A percentile compares a stretch with the other conserved stretches of the same genome.
Evolutionary conservation across 257 asterid species (phyloP).

Genomic region (Solanum rostratum): DNA sequence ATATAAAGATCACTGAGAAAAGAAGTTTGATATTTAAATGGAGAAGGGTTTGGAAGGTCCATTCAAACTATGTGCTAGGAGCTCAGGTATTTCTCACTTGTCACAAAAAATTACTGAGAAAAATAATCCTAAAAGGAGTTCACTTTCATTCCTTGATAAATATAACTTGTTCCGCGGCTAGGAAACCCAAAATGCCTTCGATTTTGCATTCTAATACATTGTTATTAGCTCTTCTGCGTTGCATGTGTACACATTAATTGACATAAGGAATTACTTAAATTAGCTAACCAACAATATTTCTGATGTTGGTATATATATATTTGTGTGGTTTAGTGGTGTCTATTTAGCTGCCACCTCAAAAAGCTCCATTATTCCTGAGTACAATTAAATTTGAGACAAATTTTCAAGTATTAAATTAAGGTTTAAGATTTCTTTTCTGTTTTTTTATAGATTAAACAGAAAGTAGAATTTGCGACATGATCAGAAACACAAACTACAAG

Average conservation of each 20-base stretch:
- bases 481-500: not conserved
- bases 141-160: not conserved
- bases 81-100: not conserved
- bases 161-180: not conserved
- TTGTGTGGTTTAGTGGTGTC: not conserved
- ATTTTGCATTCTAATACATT: not conserved
- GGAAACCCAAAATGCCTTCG: not conserved
- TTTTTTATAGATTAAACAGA: not conserved
- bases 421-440: not conserved
- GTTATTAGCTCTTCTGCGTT: not conserved
- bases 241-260: not conserved
- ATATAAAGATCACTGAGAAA: not conserved
- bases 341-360: not conserved
- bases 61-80: not conserved
- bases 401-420: not conserved
- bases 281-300: not conserved
- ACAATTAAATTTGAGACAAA: not conserved
- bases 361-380: not conserved
- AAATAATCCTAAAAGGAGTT: not conserved
- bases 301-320: not conserved
- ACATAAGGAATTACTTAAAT: not conserved
- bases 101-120: not conserved
- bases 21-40: not conserved
- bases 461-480: not conserved
- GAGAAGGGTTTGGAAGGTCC: not conserved